Conservation (phyloP, 108 stramenopile species). For the Tribonema minus region DNA sequence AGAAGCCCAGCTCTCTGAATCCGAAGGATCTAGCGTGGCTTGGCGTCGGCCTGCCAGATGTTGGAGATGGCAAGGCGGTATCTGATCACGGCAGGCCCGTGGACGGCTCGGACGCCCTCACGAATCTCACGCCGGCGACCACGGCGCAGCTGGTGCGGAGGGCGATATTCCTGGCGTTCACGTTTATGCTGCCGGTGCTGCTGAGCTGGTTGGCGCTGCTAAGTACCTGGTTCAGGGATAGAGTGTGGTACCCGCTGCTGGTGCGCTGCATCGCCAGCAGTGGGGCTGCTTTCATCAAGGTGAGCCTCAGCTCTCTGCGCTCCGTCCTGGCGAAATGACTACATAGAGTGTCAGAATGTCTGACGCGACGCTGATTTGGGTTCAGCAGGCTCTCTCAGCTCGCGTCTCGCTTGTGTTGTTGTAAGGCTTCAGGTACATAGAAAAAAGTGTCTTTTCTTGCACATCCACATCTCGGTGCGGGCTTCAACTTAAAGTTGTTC, state of each 20-base stretch:
- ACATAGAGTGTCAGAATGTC: too few relatives aligned
- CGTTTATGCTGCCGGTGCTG: constrained; percentile 22
- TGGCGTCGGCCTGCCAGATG: neutral
- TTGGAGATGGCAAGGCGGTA: neutral
- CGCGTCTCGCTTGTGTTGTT: too few relatives aligned
- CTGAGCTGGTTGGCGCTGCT: constrained; percentile 8
- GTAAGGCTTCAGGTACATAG: too few relatives aligned
- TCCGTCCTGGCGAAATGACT: too few relatives aligned
- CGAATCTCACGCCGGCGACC: neutral
- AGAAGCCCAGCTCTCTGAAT: neutral
- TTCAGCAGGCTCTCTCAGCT: too few relatives aligned
- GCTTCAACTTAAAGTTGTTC: too few relatives aligned
- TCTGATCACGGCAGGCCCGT: neutral
- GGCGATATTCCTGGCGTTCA: neutral
- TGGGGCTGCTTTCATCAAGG: neutral
- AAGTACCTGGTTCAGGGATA: constrained; percentile 33
- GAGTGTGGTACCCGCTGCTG: constrained; percentile 1
- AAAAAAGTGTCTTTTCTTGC: too few relatives aligned
- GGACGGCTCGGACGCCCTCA: neutral
- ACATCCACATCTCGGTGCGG: too few relatives aligned
- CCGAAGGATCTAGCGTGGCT: neutral
- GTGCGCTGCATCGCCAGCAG: neutral
- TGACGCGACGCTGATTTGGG: too few relatives aligned
- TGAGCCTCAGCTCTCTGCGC: too few relatives aligned
- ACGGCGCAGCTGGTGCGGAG: constrained; percentile 5